These are phyloP conservation scores for Pichia nakasei DNA, from an alignment of 805 yeast species.

Conservation along the genomic window DNA sequence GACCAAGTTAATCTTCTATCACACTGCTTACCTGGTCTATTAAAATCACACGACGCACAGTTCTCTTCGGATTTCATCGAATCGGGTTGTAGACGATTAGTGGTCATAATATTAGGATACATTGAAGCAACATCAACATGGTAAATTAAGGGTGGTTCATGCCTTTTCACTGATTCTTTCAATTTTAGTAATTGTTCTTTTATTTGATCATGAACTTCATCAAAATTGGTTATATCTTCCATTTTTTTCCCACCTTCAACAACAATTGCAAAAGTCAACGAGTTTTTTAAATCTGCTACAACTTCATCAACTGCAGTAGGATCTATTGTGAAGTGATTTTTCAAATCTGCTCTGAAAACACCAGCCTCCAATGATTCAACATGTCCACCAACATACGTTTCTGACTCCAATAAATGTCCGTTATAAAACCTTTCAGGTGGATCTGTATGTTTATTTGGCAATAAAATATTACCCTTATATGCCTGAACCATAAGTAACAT, in stretches of 20 bases:
- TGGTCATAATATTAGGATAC: conserved; percentile 98
- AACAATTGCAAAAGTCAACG: conserved; percentile 73
- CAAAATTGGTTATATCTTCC: conserved; percentile 74
- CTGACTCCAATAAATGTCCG: conserved; percentile 89
- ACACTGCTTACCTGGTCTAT: conserved; percentile 88
- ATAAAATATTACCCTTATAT: conserved; percentile 59
- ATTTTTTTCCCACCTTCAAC: conserved; percentile 68
- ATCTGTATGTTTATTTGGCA: conserved; percentile 91
- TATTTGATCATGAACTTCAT: conserved; percentile 60
- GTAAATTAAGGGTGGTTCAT: conserved; percentile 79
- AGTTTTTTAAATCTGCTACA: conserved; percentile 58
- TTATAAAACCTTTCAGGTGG: conserved; percentile 92
- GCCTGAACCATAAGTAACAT: conserved; percentile 97
- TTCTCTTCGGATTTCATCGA: conserved; percentile 92
- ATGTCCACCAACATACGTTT: conserved; percentile 98
- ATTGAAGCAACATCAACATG: conserved; percentile 99
- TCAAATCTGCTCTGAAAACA: conserved; percentile 85
- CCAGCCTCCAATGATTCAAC: conserved; percentile 98
- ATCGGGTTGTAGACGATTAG: conserved; percentile 95
- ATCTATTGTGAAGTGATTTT: conserved; percentile 67
- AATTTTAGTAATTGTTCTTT: conserved; percentile 46
- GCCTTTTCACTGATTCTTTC: conserved; percentile 51
- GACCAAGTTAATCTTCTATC: conserved; percentile 91
- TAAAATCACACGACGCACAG: conserved; percentile 96
- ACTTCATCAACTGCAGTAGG: conserved; percentile 78